These are phyloP conservation scores for Heterobasidion annosum DNA, from an alignment of 1,284 basidiomycete species.

Conservation along the genomic window DNA sequence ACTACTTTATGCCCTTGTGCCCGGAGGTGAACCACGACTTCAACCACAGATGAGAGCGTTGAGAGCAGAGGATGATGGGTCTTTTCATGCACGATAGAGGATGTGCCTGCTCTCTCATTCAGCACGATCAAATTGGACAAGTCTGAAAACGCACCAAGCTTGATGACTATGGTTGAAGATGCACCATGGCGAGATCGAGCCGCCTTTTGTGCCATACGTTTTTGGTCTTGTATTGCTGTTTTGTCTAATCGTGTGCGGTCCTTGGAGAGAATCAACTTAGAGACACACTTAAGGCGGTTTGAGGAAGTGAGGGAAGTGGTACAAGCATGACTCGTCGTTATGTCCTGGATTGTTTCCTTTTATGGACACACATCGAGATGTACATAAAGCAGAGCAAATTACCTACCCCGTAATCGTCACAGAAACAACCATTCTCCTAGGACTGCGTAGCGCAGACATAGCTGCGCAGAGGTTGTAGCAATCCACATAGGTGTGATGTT, in stretches of 20 bases:
- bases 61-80: constrained; percentile 88
- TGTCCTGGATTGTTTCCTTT: neutral
- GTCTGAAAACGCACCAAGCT: constrained; percentile 53
- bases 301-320: too few relatives aligned
- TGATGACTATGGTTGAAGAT: constrained; percentile 73
- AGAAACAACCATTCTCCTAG: too few relatives aligned
- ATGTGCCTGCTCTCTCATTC: constrained; percentile 55
- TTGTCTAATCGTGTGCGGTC: neutral
- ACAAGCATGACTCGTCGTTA: neutral
- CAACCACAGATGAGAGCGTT: constrained; percentile 86
- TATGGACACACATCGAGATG: neutral
- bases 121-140: neutral
- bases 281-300: too few relatives aligned
- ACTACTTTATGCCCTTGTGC: constrained; percentile 87
- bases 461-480: too few relatives aligned
- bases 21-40: constrained; percentile 79
- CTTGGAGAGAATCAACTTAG: too few relatives aligned
- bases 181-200: constrained; percentile 15
- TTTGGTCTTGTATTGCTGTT: neutral
- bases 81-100: constrained; percentile 87
- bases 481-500: too few relatives aligned
- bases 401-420: too few relatives aligned
- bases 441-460: too few relatives aligned
- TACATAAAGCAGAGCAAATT: neutral
- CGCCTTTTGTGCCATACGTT: neutral